Base-by-base conservation (phyloP, 257 asterid genomes). In the Penstemon davidsonii region DNA sequence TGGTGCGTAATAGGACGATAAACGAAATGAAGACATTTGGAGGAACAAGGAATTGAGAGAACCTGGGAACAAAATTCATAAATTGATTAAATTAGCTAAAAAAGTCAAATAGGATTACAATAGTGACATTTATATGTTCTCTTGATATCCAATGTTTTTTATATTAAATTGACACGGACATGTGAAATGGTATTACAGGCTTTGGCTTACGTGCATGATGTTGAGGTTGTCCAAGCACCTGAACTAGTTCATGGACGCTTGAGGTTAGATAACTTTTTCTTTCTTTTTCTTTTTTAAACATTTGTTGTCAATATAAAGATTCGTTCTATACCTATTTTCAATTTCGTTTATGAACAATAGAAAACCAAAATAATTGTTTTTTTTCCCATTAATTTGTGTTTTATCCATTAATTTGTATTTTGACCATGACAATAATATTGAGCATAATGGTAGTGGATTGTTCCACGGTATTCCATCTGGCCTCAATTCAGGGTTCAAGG, bases 161-260 rank as follows among this genome's bases (percentile, higher is more conserved):
- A 63, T 60, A 11, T 64, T 60, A 65, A 60, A 39, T 53, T 80
- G 62, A 70, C 11, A 41, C 60, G 47, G 40, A 60, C 36, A 66
- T 58, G 62, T n/a, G 53, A 60, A 64, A 69, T 63, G 41, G 55
- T 71, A 5, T 8, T 69, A 44, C 86, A 94, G 99, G 97, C 99
- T 71, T 84, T 94, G 68, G 99, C 96, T 55, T 87, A 84, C 51
- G 99, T 75, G 38, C 96, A 94, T 76, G 99, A 96, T 74, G 99
- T 96, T 83, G 84, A 75, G 76, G 88, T 94, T 44, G 81, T 88
- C 70, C 93, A 75, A 58, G 99, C 96, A 71, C 80, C 89, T 43
- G 96, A 91, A 75, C 90, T 96, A 63, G 80, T 94, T 76, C 99
- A 94, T 85, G 99, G 99, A 59, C 88, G 99, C 62, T 72, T 94